phyloP scores from a whole-genome alignment of 2,329 filamentous ascomycete genomes.

The Sphaerostilbella broomeana region DNA sequence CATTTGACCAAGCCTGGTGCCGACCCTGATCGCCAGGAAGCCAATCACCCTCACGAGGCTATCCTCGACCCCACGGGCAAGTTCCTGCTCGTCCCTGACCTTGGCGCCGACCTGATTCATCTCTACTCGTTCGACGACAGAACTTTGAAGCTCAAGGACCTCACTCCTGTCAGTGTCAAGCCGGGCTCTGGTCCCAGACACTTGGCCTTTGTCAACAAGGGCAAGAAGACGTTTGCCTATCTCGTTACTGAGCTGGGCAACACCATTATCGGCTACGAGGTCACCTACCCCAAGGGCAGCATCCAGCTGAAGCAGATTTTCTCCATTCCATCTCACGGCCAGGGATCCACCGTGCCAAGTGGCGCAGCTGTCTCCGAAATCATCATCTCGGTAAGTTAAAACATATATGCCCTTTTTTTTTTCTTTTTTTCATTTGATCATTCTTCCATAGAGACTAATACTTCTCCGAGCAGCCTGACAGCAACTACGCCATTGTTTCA shows the following conservation, averaged over 20 bases:
- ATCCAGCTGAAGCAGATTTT: constrained; percentile 43
- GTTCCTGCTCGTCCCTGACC: constrained; percentile 59
- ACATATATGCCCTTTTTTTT: not conserved
- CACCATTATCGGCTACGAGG: constrained; percentile 49
- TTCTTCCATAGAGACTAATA: too few species aligned
- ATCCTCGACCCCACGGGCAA: constrained; percentile 56
- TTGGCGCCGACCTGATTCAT: constrained; percentile 58
- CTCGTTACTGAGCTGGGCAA: constrained; percentile 56
- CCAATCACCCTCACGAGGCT: constrained; percentile 58
- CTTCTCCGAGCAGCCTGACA: constrained; percentile 40
- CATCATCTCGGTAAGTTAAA: constrained; percentile 45
- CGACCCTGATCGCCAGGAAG: constrained; percentile 43
- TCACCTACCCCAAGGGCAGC: constrained; percentile 41
- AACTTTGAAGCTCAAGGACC: constrained; percentile 35
- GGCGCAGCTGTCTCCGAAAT: constrained; percentile 50
- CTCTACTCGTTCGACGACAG: constrained; percentile 43
- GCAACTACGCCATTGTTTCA: constrained; percentile 58
- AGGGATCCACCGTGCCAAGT: constrained; percentile 32
- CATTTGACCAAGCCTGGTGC: constrained; percentile 32
- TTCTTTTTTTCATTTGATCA: not conserved
- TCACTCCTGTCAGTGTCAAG: constrained; percentile 35
- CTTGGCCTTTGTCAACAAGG: constrained; percentile 46
- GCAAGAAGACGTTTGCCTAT: constrained; percentile 48
- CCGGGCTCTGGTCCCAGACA: constrained; percentile 60
- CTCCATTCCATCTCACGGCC: constrained; percentile 42